These are phyloP conservation scores for Verticillium dahliae DNA, from an alignment of 2,329 filamentous ascomycete species.

Conservation along the genomic window DNA sequence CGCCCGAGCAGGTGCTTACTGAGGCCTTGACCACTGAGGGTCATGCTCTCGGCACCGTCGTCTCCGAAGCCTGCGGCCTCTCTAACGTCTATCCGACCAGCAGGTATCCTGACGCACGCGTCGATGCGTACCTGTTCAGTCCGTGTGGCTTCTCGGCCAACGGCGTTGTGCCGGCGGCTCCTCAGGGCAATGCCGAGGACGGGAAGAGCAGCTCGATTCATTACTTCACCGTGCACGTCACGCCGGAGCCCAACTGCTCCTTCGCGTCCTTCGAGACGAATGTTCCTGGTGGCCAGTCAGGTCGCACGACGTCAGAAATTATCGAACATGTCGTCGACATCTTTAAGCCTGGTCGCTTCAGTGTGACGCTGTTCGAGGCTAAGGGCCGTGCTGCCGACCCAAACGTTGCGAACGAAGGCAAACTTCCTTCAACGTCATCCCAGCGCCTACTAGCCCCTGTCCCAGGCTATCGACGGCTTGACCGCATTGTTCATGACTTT, in stretches of 20 bases:
- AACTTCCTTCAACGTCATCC: constrained; percentile 25
- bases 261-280: constrained; percentile 99
- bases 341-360: constrained; percentile 97
- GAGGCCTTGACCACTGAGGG: constrained; percentile 86
- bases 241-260: constrained; percentile 92
- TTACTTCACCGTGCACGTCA: constrained; percentile 98
- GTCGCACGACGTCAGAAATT: constrained; percentile 82
- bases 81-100: constrained; percentile 81
- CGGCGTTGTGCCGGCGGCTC: constrained; percentile 79
- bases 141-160: constrained; percentile 98
- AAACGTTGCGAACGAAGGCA: constrained; percentile 33
- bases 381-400: constrained; percentile 50
- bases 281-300: constrained; percentile 81
- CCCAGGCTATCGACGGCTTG: constrained; percentile 78
- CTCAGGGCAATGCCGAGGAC: constrained; percentile 38
- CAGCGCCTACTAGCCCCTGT: constrained; percentile 67
- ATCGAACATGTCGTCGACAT: constrained; percentile 92
- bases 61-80: constrained; percentile 84
- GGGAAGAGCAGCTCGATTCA: constrained; percentile 55
- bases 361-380: constrained; percentile 91
- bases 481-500: constrained; percentile 94
- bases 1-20: constrained; percentile 50
- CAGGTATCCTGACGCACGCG: constrained; percentile 84
- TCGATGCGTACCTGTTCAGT: constrained; percentile 94
- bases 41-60: constrained; percentile 84